Percentiles rank a stretch among this genome's conserved stretches.
phyloP scores from a whole-genome alignment of 2,329 filamentous ascomycete genomes.

The Emericellopsis atlantica region DNA sequence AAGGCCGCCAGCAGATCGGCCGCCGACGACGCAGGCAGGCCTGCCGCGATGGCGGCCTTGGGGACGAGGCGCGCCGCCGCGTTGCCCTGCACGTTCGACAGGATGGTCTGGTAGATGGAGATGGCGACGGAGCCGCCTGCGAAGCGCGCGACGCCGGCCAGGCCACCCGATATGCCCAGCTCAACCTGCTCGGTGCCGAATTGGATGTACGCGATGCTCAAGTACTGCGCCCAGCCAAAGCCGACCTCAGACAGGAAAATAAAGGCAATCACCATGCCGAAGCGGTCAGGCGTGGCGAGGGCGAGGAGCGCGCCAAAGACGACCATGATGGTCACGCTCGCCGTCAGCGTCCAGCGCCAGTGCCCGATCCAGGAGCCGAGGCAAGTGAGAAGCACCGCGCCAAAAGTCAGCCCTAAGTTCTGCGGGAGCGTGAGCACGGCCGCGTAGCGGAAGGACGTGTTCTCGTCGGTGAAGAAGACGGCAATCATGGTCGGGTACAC shows the following conservation, averaged over 20 bases:
- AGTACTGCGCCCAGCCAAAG: slow-evolving; percentile 33
- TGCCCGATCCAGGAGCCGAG: slow-evolving; percentile 27
- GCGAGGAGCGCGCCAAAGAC: slow-evolving; percentile 30
- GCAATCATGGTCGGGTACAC: slow-evolving; percentile 35
- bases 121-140: slow-evolving; percentile 27
- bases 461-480: slow-evolving; percentile 62
- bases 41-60: slow-evolving; percentile 18
- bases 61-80: slow-evolving; percentile 18
- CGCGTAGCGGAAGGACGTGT: slow-evolving; percentile 52
- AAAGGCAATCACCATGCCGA: slow-evolving; percentile 32
- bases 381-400: slow-evolving; percentile 24
- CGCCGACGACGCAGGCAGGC: slow-evolving; percentile 16
- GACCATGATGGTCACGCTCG: slow-evolving; percentile 29
- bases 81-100: slow-evolving; percentile 20
- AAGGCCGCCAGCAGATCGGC: slow-evolving; percentile 15
- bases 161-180: slow-evolving; percentile 40
- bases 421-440: slow-evolving; percentile 43
- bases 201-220: slow-evolving; percentile 33
- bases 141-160: slow-evolving; percentile 28
- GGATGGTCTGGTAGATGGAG: slow-evolving; percentile 26
- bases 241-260: slow-evolving; percentile 28
- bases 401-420: slow-evolving; percentile 28
- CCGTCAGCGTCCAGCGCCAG: slow-evolving; percentile 33
- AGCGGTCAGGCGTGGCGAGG: slow-evolving; percentile 25
- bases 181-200: slow-evolving; percentile 35